A percentile compares a stretch with the other conserved stretches of the same genome.
Conservation (phyloP, 2,329 filamentous ascomycete genomes). For the Dendrostoma leiphaemia region DNA sequence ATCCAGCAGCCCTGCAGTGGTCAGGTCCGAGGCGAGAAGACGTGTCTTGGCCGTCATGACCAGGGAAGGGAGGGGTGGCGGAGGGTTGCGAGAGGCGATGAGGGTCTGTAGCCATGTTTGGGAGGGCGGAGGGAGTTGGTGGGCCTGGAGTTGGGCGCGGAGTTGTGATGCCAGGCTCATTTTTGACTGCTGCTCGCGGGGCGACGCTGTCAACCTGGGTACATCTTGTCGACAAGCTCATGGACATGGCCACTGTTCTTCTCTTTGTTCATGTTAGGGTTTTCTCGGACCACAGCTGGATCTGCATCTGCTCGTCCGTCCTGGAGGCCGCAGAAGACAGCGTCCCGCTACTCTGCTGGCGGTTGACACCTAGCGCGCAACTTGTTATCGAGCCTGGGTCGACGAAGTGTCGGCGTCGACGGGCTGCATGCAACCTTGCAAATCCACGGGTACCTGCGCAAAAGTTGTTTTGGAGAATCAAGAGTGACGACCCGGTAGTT, state of each 20-base stretch:
- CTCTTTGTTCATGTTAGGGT: too few relatives aligned
- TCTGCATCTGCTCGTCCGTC: too few relatives aligned
- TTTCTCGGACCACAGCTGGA: too few relatives aligned
- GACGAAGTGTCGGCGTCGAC: too few relatives aligned
- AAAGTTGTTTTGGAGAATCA: too few relatives aligned
- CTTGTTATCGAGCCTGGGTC: too few relatives aligned
- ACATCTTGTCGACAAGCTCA: neutral
- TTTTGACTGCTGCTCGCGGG: conserved; percentile 1
- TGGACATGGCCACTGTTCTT: neutral
- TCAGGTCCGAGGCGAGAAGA: conserved; percentile 75
- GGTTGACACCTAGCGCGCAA: too few relatives aligned
- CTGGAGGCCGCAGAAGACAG: too few relatives aligned
- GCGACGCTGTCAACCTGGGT: neutral
- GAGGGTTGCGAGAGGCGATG: conserved; percentile 51
- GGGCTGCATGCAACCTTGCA: too few relatives aligned
- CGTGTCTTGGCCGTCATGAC: conserved; percentile 79
- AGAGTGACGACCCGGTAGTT: too few relatives aligned
- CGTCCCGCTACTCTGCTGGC: too few relatives aligned
- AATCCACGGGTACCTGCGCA: too few relatives aligned
- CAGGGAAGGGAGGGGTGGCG: conserved; percentile 66
- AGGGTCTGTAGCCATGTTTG: conserved; percentile 63
- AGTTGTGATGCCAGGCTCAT: conserved; percentile 48
- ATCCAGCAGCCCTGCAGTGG: conserved; percentile 52
- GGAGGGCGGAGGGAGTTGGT: conserved; percentile 54
- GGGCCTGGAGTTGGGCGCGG: conserved; percentile 44